Conservation (phyloP, 2,329 filamentous ascomycete species). For the Paradendryphiella salina region DNA sequence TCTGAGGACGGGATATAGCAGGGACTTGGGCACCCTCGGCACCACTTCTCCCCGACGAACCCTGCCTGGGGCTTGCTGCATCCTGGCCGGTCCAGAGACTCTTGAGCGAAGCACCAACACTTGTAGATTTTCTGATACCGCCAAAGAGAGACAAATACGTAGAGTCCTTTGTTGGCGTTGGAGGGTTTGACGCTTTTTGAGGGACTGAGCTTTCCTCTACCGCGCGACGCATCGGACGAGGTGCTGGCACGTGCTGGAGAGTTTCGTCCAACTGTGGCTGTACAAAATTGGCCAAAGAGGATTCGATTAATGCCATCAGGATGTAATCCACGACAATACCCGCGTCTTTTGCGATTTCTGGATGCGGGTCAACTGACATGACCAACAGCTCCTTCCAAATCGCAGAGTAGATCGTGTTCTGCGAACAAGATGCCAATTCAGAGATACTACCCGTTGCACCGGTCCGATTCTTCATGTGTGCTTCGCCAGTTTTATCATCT, state of each 20-base stretch:
- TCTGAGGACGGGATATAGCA: conserved; percentile 69
- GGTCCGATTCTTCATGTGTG: conserved; percentile 36
- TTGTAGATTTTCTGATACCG: conserved; percentile 65
- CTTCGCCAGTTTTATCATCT: conserved; percentile 35
- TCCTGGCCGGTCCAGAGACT: conserved; percentile 57
- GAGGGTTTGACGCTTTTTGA: conserved; percentile 52
- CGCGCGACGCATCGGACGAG: conserved; percentile 49
- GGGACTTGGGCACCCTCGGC: conserved; percentile 65
- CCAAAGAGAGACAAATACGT: conserved; percentile 61
- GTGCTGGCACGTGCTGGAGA: conserved; percentile 48
- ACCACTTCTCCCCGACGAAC: conserved; percentile 49
- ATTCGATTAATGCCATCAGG: conserved; percentile 75
- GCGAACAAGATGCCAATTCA: conserved; percentile 54
- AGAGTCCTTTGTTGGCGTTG: conserved; percentile 57
- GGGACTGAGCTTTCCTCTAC: conserved; percentile 44
- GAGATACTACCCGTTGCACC: conserved; percentile 12
- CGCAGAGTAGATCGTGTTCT: conserved; percentile 88
- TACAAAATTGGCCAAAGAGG: conserved; percentile 71
- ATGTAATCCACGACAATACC: conserved; percentile 84
- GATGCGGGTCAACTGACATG: conserved; percentile 90
- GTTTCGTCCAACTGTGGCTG: conserved; percentile 77
- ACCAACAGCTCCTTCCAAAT: conserved; percentile 94
- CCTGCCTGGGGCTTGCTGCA: conserved; percentile 33
- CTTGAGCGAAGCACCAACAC: conserved; percentile 66
- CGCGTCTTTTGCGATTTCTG: conserved; percentile 86